Conservation (phyloP, 2,329 filamentous ascomycete genomes). For the Calonectria leucothoes region DNA sequence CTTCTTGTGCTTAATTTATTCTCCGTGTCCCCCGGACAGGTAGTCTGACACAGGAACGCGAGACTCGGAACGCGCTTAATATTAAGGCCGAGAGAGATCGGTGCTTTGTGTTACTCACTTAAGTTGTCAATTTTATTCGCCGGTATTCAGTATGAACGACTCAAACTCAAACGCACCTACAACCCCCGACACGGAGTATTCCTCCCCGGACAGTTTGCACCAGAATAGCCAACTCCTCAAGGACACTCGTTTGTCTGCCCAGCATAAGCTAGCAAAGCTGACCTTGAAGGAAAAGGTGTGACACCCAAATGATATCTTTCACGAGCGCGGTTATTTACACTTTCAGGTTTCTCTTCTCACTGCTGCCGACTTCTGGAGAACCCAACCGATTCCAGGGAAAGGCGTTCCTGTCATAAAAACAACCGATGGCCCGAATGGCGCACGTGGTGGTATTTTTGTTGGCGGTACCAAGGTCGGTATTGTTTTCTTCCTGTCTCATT, state of each 20-base stretch:
- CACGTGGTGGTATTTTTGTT: slow-evolving; percentile 75
- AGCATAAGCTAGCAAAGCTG: slow-evolving; percentile 63
- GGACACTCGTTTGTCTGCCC: slow-evolving; percentile 55
- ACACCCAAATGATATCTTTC: neutral
- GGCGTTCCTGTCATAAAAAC: slow-evolving; percentile 74
- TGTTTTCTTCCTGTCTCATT: neutral
- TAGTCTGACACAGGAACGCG: neutral
- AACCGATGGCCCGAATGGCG: slow-evolving; percentile 77
- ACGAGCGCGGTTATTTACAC: neutral
- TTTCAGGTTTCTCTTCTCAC: slow-evolving; percentile 68
- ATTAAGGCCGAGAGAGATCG: neutral
- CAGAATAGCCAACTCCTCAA: slow-evolving; percentile 49
- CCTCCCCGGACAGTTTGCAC: slow-evolving; percentile 57
- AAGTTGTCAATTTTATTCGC: neutral
- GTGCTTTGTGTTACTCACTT: neutral
- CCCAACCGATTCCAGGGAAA: slow-evolving; percentile 70
- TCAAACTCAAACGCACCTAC: slow-evolving; percentile 45
- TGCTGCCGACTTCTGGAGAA: slow-evolving; percentile 78
- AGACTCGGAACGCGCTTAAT: neutral
- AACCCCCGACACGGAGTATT: slow-evolving; percentile 64
- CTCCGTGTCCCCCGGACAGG: neutral
- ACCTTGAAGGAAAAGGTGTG: slow-evolving; percentile 69
- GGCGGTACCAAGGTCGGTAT: slow-evolving; percentile 69
- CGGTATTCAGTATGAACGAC: slow-evolving; percentile 29
- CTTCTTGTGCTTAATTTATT: neutral